A percentile compares a stretch with the other conserved stretches of the same genome.
phyloP scores from a whole-genome alignment of 495 filamentous ascomycete species.

The Xylaria acuta region DNA sequence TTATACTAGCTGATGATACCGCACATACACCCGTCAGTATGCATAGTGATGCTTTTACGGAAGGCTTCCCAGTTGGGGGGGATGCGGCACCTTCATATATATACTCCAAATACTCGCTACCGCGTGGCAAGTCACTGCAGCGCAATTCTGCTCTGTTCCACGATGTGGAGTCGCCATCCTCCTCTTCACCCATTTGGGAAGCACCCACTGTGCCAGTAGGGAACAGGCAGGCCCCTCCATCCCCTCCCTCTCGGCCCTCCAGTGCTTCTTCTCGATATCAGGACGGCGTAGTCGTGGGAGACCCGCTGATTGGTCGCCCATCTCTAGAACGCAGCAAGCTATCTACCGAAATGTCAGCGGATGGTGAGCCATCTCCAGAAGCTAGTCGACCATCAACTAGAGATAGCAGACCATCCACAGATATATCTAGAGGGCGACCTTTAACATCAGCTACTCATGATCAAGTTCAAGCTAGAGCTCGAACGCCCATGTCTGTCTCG shows the following conservation, averaged over 20 bases:
- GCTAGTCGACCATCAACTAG: constrained; percentile 57
- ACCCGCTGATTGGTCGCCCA: constrained; percentile 46
- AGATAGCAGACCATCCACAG: constrained; percentile 46
- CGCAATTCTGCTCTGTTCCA: constrained; percentile 71
- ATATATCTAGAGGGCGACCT: constrained; percentile 46
- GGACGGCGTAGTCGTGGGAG: constrained; percentile 44
- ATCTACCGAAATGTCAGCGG: constrained; percentile 46
- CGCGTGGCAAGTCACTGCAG: constrained; percentile 78
- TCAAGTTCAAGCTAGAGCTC: constrained; percentile 36
- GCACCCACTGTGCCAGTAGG: constrained; percentile 57
- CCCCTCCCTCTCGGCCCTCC: constrained; percentile 57
- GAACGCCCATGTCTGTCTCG: constrained; percentile 56
- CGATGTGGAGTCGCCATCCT: constrained; percentile 57
- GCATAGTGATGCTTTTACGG: constrained; percentile 64
- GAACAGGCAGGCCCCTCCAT: constrained; percentile 59
- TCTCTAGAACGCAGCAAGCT: constrained; percentile 54
- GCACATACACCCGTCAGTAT: constrained; percentile 69
- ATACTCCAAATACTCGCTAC: constrained; percentile 82
- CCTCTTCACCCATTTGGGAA: constrained; percentile 65
- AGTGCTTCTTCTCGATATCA: constrained; percentile 52
- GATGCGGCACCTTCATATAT: constrained; percentile 73
- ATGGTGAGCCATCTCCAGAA: constrained; percentile 46
- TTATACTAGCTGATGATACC: constrained; percentile 63
- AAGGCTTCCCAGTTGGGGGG: constrained; percentile 46
- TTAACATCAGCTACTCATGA: constrained; percentile 48